These are phyloP conservation scores for Ophiostoma piceae DNA, from an alignment of 2,329 filamentous ascomycete genomes.

Conservation along the genomic window DNA sequence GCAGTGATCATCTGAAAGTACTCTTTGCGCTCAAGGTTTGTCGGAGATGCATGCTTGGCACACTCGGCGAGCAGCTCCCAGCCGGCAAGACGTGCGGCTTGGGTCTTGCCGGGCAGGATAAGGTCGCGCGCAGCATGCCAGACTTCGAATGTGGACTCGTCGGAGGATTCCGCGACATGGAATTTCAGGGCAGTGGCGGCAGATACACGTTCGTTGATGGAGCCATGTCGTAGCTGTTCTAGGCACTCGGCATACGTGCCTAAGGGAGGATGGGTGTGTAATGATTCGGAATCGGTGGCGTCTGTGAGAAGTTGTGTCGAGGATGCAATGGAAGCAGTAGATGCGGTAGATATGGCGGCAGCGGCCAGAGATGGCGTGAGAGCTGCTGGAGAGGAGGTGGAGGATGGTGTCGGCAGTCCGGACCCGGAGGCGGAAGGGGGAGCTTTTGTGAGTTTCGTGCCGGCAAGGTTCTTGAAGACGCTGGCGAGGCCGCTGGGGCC, in stretches of 20 bases:
- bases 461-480: conserved; percentile 59
- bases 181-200: conserved; percentile 55
- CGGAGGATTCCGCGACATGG: conserved; percentile 53
- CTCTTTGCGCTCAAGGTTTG: conserved; percentile 61
- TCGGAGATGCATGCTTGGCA: conserved; percentile 56
- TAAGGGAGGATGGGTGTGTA: neutral
- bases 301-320: conserved; percentile 37
- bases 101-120: conserved; percentile 53
- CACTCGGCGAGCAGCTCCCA: conserved; percentile 63
- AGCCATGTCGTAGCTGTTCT: conserved; percentile 50
- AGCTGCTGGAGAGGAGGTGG: conserved; percentile 16
- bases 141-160: conserved; percentile 56
- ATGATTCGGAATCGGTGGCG: conserved; percentile 36
- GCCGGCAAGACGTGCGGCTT: conserved; percentile 51
- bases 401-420: neutral
- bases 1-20: conserved; percentile 60
- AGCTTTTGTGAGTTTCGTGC: conserved; percentile 50
- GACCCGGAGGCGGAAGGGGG: conserved; percentile 12
- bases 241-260: conserved; percentile 51
- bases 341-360: conserved; percentile 37
- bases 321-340: conserved; percentile 34
- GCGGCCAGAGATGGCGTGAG: conserved; percentile 24
- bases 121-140: conserved; percentile 64
- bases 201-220: conserved; percentile 48
- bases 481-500: conserved; percentile 54